These are phyloP conservation scores for Eutrema salsugineum DNA, from an alignment of 441 rosid genomes.

Conservation along the genomic window DNA sequence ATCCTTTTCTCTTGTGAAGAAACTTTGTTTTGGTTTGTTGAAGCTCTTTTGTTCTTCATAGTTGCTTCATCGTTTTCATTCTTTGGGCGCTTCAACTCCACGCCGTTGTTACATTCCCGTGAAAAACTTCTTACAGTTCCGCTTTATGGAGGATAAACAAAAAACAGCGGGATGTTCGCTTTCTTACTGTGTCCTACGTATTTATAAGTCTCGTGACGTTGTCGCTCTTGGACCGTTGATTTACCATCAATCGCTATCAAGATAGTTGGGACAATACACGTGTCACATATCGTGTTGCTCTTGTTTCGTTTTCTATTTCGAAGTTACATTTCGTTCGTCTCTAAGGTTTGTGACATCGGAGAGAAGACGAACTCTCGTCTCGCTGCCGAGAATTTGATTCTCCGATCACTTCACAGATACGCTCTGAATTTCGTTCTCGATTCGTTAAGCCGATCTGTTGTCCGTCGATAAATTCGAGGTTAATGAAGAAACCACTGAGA, in stretches of 20 bases:
- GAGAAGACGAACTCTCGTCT: slow-evolving; percentile 4
- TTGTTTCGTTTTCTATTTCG: neutral
- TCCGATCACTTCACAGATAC: neutral
- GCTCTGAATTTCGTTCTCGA: neutral
- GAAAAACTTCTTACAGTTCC: neutral
- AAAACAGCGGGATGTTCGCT: neutral
- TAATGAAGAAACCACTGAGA: neutral
- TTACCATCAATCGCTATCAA: slow-evolving; percentile 21
- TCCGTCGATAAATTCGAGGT: neutral
- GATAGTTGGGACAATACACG: slow-evolving; percentile 12
- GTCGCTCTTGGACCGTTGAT: slow-evolving; percentile 23
- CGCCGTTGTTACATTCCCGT: neutral
- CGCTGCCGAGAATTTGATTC: neutral
- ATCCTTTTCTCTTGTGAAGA: neutral
- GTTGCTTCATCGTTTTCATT: neutral
- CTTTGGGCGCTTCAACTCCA: neutral
- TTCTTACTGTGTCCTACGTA: neutral
- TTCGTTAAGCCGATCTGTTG: neutral
- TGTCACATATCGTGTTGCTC: slow-evolving; percentile 6
- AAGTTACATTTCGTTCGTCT: neutral
- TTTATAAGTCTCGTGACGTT: neutral
- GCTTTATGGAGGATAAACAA: too few species aligned
- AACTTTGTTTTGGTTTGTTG: neutral
- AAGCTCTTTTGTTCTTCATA: neutral
- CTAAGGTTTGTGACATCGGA: neutral